phyloP scores from a whole-genome alignment of 352 stramenopile genomes.

The Globisporangium takayamanum region DNA sequence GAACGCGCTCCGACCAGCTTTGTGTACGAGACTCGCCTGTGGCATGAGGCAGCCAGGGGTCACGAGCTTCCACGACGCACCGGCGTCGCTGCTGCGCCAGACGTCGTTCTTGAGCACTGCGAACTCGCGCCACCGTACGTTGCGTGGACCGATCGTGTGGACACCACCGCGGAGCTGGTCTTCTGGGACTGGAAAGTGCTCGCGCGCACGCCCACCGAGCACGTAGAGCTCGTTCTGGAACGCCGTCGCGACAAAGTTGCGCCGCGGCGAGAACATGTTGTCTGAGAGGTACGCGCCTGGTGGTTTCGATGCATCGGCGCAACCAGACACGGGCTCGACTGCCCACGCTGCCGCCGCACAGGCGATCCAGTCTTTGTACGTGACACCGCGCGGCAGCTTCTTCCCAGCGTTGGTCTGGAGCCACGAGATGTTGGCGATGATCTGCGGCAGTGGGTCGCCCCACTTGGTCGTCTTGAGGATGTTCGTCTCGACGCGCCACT shows the following conservation, averaged over 20 bases:
- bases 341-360: constrained; percentile 54
- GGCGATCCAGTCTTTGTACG: constrained; percentile 60
- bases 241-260: constrained; percentile 54
- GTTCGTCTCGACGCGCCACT: constrained; percentile 43
- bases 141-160: constrained; percentile 20
- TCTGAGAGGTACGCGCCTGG: constrained; percentile 63
- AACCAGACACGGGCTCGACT: constrained; percentile 33
- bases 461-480: constrained; percentile 65
- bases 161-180: constrained; percentile 40
- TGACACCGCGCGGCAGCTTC: constrained; percentile 40
- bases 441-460: constrained; percentile 59
- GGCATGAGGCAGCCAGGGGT: constrained; percentile 57
- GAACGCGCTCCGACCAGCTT: constrained; percentile 29
- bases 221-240: constrained; percentile 61
- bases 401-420: constrained; percentile 72
- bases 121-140: constrained; percentile 54
- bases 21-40: constrained; percentile 43
- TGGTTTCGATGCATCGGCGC: constrained; percentile 48
- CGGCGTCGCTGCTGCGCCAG: constrained; percentile 65
- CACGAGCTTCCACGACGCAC: constrained; percentile 65
- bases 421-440: constrained; percentile 63
- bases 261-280: constrained; percentile 70
- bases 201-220: constrained; percentile 50
- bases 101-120: constrained; percentile 76
- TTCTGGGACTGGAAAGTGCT: constrained; percentile 52